phyloP scores from a whole-genome alignment of 2,329 filamentous ascomycete genomes.

The Fusarium succisae region DNA sequence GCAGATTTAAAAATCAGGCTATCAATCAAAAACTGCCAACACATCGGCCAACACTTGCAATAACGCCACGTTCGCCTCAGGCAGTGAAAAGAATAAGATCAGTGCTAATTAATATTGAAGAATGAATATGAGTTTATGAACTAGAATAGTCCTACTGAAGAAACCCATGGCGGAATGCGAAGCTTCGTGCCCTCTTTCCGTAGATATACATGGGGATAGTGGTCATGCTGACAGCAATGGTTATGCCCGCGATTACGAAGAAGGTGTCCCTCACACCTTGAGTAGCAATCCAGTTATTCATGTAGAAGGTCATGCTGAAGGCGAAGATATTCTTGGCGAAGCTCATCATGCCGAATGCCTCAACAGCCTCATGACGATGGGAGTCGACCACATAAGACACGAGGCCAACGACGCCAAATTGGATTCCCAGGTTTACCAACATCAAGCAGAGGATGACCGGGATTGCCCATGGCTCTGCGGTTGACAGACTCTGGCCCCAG shows the following conservation, averaged over 20 bases:
- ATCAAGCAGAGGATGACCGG: neutral
- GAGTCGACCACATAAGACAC: neutral
- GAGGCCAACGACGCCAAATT: neutral
- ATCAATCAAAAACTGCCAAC: no score
- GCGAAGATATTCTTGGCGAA: neutral
- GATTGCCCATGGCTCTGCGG: neutral
- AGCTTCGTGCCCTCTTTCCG: neutral
- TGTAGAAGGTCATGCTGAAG: neutral
- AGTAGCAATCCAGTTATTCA: neutral
- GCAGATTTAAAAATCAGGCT: no score
- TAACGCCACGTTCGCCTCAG: no score
- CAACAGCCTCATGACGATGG: neutral
- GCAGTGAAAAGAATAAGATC: no score
- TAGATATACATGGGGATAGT: neutral
- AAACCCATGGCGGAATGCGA: neutral
- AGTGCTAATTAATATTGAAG: accelerated
- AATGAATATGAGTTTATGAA: no score
- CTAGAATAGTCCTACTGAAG: neutral
- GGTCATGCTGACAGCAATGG: neutral
- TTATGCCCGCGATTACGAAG: neutral
- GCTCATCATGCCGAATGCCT: neutral
- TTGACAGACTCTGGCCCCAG: no score
- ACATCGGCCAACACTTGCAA: no score
- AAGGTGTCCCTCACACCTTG: neutral
- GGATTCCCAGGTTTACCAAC: no score